Evolutionary conservation across 306 rosid genomes (phyloP), one percentile per base, ranked within the genome.

Genomic region (Quercus suber): DNA sequence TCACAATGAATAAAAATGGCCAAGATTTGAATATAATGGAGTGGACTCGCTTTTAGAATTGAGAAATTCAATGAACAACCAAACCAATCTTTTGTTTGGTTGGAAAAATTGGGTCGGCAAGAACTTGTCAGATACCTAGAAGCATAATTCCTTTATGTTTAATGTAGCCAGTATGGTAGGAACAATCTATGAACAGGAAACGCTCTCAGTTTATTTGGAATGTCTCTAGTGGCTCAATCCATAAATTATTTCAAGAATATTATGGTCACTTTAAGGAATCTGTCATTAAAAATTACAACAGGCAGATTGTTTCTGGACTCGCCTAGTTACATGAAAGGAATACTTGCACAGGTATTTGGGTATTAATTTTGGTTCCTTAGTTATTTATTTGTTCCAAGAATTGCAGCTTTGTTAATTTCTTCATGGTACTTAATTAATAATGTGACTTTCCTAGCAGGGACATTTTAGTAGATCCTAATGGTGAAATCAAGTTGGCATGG

Each of bases 401-500:
- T 69, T 37, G 31, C 30, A 52, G 53, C 69, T 60, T 59, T 20
- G 73, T 19, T 23, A 35, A 71, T 71, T 55, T 74, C 71, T 60
- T 76, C 59, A 53, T 27, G 17, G 49, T 79, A 72, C 23, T 73
- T 41, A n/a, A 35, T 3, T 68, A 49, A 5, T 68, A 5, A 1
- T 59, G 5, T 33, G 49, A 76, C 86, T 63, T 49, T 73, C 76
- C 52, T 88, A 84, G 84, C 93, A 95, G 99, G 94, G 99, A 95
- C 82, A 95, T 95, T 82, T 86, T 95, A 81, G 99, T 93, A 51
- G 98, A 86, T 83, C 98, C 99, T 61, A 93, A 90, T 74, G 98
- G 98, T 51, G 97, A 89, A 81, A 83, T 95, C 86, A 95, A 95
- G 93, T 83, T 93, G 90, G 99, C 95, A 27, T 70, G 99, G 99